These are phyloP conservation scores for Colletotrichum spaethianum DNA, from an alignment of 2,329 filamentous ascomycete species.

Conservation along the genomic window DNA sequence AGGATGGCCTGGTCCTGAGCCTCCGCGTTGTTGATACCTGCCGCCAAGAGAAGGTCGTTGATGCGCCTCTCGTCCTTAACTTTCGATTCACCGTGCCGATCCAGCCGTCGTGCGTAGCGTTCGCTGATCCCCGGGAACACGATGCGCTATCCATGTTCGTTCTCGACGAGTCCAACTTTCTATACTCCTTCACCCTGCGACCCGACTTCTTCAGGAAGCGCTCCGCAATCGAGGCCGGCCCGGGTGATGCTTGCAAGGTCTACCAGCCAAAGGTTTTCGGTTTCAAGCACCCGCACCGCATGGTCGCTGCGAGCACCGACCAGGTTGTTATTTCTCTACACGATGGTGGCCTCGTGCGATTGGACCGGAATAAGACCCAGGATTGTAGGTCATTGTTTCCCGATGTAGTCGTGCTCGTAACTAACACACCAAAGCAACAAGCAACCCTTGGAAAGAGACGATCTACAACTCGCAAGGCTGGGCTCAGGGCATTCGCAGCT, in stretches of 20 bases:
- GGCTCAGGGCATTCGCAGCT: constrained; percentile 75
- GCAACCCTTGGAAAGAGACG: constrained; percentile 76
- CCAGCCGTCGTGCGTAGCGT: constrained; percentile 82
- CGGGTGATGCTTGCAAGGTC: constrained; percentile 83
- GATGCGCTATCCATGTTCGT: constrained; percentile 86
- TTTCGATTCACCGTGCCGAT: constrained; percentile 83
- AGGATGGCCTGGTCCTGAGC: constrained; percentile 84
- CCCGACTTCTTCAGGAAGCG: constrained; percentile 85
- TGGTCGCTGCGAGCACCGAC: constrained; percentile 80
- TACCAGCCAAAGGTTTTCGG: constrained; percentile 80
- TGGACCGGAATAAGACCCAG: constrained; percentile 71
- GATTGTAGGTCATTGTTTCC: constrained; percentile 57
- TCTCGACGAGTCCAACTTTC: constrained; percentile 81
- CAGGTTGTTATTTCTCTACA: constrained; percentile 86
- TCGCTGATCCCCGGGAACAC: constrained; percentile 84
- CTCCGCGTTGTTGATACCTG: constrained; percentile 87
- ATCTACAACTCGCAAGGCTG: constrained; percentile 83
- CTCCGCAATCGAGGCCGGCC: constrained; percentile 77
- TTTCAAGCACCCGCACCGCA: constrained; percentile 84
- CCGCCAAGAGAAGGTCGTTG: constrained; percentile 74
- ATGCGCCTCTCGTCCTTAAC: constrained; percentile 82
- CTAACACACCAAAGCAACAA: constrained; percentile 48
- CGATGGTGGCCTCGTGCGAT: constrained; percentile 80
- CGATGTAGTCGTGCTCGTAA: background rate
- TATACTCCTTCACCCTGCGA: constrained; percentile 88